Percentiles rank a stretch among this genome's conserved stretches.
These are phyloP conservation scores for Phialemoniopsis sp. DNA, from an alignment of 2,329 filamentous ascomycete genomes.

Conservation along the genomic window DNA sequence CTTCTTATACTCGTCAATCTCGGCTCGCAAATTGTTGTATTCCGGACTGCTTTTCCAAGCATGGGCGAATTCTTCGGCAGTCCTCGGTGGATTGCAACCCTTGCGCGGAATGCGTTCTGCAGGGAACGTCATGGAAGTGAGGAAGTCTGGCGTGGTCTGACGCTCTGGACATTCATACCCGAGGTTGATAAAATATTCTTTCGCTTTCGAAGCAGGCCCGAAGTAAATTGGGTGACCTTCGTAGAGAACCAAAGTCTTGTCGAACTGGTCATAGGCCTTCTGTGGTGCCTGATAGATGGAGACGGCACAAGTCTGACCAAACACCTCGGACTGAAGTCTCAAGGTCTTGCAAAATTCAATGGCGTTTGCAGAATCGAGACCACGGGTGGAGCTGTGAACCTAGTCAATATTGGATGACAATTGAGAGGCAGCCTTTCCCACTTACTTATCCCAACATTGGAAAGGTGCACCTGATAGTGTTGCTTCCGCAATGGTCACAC, in stretches of 20 bases:
- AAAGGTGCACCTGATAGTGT: conserved; percentile 57
- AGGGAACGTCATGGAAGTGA: conserved; percentile 64
- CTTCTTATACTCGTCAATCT: conserved; percentile 46
- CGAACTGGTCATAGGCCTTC: conserved; percentile 57
- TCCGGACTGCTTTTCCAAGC: conserved; percentile 41
- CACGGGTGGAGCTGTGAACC: conserved; percentile 14
- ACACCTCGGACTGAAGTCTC: not conserved
- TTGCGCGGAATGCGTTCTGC: conserved; percentile 48
- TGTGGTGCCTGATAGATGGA: conserved; percentile 1
- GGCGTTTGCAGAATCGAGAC: conserved; percentile 1
- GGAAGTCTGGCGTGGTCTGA: conserved; percentile 65
- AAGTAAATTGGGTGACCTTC: conserved; percentile 73
- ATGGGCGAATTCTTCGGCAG: conserved; percentile 62
- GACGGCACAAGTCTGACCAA: not conserved
- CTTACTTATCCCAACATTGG: conserved; percentile 71
- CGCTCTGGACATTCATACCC: conserved; percentile 64
- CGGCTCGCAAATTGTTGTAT: conserved; percentile 31
- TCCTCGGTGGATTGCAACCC: conserved; percentile 60
- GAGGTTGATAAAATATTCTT: conserved; percentile 60
- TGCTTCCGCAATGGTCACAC: conserved; percentile 76
- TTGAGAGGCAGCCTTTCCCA: conserved; percentile 4
- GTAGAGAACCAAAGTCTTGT: conserved; percentile 69
- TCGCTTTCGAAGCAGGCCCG: conserved; percentile 55
- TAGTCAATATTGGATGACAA: not conserved
- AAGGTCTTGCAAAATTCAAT: conserved; percentile 1